Evolutionary conservation across 1,284 basidiomycete species (phyloP).

Genomic region (Bondarzewia mesenterica): DNA sequence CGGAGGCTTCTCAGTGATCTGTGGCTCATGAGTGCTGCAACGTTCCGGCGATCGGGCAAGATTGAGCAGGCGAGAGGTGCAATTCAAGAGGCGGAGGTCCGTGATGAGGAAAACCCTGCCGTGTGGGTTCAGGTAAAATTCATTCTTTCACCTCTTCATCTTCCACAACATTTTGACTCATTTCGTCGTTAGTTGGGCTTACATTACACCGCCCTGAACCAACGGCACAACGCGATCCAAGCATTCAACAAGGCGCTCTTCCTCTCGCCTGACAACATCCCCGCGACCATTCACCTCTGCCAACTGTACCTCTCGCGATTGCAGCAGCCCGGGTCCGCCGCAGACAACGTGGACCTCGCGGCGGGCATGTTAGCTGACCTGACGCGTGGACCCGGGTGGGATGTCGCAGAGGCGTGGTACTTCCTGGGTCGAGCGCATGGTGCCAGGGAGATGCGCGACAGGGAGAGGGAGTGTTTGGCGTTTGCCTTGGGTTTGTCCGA

Average conservation of each 20-base stretch:
- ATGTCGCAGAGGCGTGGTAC: slow-evolving; percentile 90
- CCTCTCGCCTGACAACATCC: slow-evolving; percentile 67
- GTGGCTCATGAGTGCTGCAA: slow-evolving; percentile 93
- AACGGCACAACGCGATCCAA: slow-evolving; percentile 57
- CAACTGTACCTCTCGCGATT: slow-evolving; percentile 56
- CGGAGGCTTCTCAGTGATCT: slow-evolving; percentile 74
- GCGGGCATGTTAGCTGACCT: slow-evolving; percentile 59
- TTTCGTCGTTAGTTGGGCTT: slow-evolving; percentile 73
- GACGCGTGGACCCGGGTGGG: slow-evolving; percentile 70
- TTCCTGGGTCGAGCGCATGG: slow-evolving; percentile 76
- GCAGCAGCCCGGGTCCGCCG: slow-evolving; percentile 16
- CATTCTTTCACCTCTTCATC: neutral
- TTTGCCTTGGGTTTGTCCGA: slow-evolving; percentile 71
- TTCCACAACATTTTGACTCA: neutral
- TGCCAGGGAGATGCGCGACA: slow-evolving; percentile 59
- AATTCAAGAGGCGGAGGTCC: slow-evolving; percentile 91
- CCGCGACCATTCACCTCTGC: slow-evolving; percentile 71
- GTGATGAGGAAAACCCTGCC: slow-evolving; percentile 78
- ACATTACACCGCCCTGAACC: slow-evolving; percentile 56
- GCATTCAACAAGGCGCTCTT: slow-evolving; percentile 81
- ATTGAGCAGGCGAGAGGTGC: slow-evolving; percentile 85
- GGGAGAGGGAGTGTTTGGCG: slow-evolving; percentile 69
- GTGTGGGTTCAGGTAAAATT: slow-evolving; percentile 85
- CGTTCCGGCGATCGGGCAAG: slow-evolving; percentile 85
- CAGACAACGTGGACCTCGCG: slow-evolving; percentile 62